Base-by-base conservation (phyloP, 192 early-diverging fungal genomes). In the Allomyces macrogynus region DNA sequence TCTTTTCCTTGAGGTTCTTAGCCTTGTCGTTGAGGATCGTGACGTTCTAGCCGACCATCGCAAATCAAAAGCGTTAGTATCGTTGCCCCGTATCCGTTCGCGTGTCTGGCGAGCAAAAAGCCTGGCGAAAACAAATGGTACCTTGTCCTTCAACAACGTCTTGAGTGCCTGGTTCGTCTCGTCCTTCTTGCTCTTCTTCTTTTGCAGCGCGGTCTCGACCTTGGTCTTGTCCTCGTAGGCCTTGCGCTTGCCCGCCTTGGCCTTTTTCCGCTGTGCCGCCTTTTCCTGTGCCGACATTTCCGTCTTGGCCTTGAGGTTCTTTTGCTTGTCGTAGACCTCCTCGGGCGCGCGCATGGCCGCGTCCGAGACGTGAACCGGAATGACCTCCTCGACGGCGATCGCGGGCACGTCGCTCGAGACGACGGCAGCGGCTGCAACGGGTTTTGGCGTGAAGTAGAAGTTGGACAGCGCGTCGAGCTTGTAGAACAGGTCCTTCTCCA, bases 351-450 rank as follows among this genome's bases (percentile, higher is more conserved):
- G 78, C 49, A 91, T 77, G 8, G 82, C 80, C 5, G 89, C 86
- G 68, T 87, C 83, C 22, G 88, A 85, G 24, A 93, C 89, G 69
- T 82, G 76, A 43, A 89, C 78, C 20, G 95, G 95, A 65, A 89
- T 88, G 26, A 94, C 86, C 73, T 98, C 95, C 74, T 98, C 95
- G 88, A 96, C 90, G 63, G 81, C 76, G 63, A 98, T 80, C 1
- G 95, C 86, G 3, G 95, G 85, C 27, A 89, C 85, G 61, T 84
- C 85, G 24, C 81, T 77, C 61, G 84, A 78, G 27, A 94, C 81
- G 60, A 82, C 80, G 54, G 95, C 79, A 64, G 95, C 91, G 9
- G 85, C 72, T n/a, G 80, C 79, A 40, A 79, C 80, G 8, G 86
- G 80, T 66, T 89, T 86, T 43, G 93, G 93, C 42, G 88, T 82